Evolutionary conservation across 1,139 yeast species (phyloP), one percentile per base, ranked within the genome.

Genomic region (Candida smagusa): DNA sequence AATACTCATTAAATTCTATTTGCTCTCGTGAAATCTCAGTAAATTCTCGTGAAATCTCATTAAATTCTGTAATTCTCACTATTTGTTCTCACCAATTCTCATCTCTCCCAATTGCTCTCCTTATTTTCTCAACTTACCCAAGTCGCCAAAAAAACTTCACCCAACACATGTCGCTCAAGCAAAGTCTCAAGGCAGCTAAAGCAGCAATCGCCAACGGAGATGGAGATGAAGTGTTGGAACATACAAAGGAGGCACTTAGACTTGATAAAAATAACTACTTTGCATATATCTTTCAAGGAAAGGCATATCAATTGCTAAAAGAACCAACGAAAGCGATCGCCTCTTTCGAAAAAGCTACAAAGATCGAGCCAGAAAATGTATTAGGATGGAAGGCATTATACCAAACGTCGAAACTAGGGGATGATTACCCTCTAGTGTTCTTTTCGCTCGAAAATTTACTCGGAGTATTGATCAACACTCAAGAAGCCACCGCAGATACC

Each of bases 361-460:
- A 59, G 3, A 37, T 82, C 2, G 78, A 83, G 26, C 77, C 81
- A 0, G 63, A 65, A 1, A 78, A 81, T 38, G 45, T 79, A 1
- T 57, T 76, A 22, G 95, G 92, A 0, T 89, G 95, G 95, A 88
- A 86, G 54, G 97, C 97, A 0, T 69, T 82, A 43, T 61, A 79
- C 44, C 57, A 47, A 56, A 59, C 39, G 44, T 57, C 39, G 24
- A 65, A 62, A 38, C 51, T 55, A 5, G 52, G 52, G n/a, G 49
- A 60, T 9, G 70, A 79, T 38, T 72, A 62, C 49, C 52, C 56
- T 8, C 53, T 63, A 9, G 75, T 82, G 47, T 81, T 84, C 51
- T 59, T 61, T 1, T 65, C 74, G 6, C 56, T 75, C 25, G 50
- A 63, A 1, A 37, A 44, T 3, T 51, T 53, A 27, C 42, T 68